Conservation (phyloP, 2,329 filamentous ascomycete genomes). For the Apiospora phragmitis region DNA sequence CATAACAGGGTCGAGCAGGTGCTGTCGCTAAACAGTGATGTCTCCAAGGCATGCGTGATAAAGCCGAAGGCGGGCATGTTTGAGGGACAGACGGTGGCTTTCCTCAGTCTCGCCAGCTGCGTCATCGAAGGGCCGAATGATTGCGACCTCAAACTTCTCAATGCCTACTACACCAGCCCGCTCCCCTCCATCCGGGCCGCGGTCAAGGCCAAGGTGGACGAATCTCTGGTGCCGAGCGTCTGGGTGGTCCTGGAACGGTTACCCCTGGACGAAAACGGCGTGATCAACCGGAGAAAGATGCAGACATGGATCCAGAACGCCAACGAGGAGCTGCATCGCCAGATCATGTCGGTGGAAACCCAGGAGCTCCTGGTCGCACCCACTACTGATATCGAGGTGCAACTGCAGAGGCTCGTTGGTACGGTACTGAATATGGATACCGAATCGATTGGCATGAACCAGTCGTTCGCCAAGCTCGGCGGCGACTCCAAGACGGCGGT, state of each 20-base stretch:
- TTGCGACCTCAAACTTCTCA: conserved; percentile 39
- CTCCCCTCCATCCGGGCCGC: conserved; percentile 41
- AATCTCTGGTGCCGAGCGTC: conserved; percentile 41
- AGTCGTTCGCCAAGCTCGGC: conserved; percentile 40
- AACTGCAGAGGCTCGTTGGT: conserved; percentile 39
- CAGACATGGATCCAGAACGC: conserved; percentile 57
- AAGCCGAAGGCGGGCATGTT: conserved; percentile 50
- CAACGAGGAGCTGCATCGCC: conserved; percentile 45
- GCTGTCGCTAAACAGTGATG: conserved; percentile 33
- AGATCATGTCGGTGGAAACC: conserved; percentile 44
- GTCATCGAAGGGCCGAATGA: conserved; percentile 29
- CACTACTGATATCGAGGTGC: conserved; percentile 38
- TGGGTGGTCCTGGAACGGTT: conserved; percentile 51
- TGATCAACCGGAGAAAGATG: conserved; percentile 43
- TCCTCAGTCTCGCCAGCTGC: conserved; percentile 41
- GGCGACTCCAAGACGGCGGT: conserved; percentile 41
- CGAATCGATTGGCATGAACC: conserved; percentile 43
- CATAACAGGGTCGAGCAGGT: conserved; percentile 39
- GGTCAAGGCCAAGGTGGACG: conserved; percentile 37
- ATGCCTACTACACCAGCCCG: conserved; percentile 41
- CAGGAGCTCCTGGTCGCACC: conserved; percentile 37
- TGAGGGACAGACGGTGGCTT: conserved; percentile 49
- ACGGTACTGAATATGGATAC: conserved; percentile 38
- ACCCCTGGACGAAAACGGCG: conserved; percentile 41
- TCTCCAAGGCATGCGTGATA: conserved; percentile 44